Evolutionary conservation across 2,329 filamentous ascomycete genomes (phyloP).

Genomic region (Fusarium newnesense): DNA sequence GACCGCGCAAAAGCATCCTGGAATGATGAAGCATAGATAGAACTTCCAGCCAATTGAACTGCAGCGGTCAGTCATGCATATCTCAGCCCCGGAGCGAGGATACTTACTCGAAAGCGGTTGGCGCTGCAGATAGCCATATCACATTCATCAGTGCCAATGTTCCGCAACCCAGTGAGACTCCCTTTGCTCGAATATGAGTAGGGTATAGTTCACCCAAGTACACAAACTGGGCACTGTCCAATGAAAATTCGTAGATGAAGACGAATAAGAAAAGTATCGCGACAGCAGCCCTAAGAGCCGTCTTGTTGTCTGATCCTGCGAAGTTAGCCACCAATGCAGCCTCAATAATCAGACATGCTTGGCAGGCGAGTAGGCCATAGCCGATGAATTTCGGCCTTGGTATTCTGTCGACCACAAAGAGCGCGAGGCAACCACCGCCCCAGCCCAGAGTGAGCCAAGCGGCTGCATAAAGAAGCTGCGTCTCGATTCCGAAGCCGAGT

Average conservation of each 20-base stretch:
- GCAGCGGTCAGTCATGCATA: accelerated
- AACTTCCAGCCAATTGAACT: neutral
- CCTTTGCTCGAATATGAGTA: neutral
- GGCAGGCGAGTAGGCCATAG: neutral
- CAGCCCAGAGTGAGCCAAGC: neutral
- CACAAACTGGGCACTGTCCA: neutral
- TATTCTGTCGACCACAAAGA: neutral
- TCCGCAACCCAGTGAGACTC: neutral
- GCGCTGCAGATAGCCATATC: neutral
- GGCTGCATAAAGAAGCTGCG: neutral
- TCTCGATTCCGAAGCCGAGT: neutral
- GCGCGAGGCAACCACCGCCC: neutral
- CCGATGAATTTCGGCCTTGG: neutral
- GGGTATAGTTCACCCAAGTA: neutral
- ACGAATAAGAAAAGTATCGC: neutral
- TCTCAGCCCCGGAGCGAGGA: accelerated
- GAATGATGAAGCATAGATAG: neutral
- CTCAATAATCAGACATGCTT: neutral
- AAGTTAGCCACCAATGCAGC: neutral
- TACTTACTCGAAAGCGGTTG: neutral
- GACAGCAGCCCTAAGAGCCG: neutral
- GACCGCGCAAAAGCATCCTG: neutral
- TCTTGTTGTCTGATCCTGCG: neutral
- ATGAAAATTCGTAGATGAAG: neutral
- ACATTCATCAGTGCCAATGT: neutral